These are phyloP conservation scores for Vanilla planifolia DNA, from an alignment of 106 monocot genomes.

Conservation along the genomic window DNA sequence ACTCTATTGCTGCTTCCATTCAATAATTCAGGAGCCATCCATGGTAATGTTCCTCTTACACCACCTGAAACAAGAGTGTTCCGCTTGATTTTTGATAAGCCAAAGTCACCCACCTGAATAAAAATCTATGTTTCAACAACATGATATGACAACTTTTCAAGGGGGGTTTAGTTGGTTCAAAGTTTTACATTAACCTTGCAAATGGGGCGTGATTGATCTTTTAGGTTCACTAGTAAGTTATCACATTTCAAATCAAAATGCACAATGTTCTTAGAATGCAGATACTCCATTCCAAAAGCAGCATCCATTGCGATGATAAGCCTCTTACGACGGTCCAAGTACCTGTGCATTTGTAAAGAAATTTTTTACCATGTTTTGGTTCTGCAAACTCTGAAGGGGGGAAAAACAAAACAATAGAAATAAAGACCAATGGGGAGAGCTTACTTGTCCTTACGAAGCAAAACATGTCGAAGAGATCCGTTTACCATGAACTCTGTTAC, in stretches of 20 bases:
- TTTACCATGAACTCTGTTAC: constrained; percentile 92
- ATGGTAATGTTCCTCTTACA: constrained; percentile 91
- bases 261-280: constrained; percentile 88
- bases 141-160: not conserved
- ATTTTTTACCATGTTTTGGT: not conserved
- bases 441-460: constrained; percentile 74
- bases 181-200: constrained; percentile 66
- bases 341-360: constrained; percentile 26
- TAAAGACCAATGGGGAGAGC: not conserved
- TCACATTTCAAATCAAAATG: constrained; percentile 99
- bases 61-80: constrained; percentile 94
- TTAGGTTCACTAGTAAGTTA: constrained; percentile 91
- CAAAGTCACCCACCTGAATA: constrained; percentile 82
- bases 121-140: not conserved
- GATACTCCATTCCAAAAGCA: constrained; percentile 96
- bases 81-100: constrained; percentile 83
- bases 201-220: constrained; percentile 80
- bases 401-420: not conserved
- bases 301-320: constrained; percentile 96
- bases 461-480: constrained; percentile 80
- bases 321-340: constrained; percentile 72
- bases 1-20: constrained; percentile 76
- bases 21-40: constrained; percentile 95
- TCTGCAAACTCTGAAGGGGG: not conserved
- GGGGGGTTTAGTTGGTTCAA: no score